Evolutionary conservation across 2,329 filamentous ascomycete genomes (phyloP).

Genomic region (Arthrobotrys conoides): DNA sequence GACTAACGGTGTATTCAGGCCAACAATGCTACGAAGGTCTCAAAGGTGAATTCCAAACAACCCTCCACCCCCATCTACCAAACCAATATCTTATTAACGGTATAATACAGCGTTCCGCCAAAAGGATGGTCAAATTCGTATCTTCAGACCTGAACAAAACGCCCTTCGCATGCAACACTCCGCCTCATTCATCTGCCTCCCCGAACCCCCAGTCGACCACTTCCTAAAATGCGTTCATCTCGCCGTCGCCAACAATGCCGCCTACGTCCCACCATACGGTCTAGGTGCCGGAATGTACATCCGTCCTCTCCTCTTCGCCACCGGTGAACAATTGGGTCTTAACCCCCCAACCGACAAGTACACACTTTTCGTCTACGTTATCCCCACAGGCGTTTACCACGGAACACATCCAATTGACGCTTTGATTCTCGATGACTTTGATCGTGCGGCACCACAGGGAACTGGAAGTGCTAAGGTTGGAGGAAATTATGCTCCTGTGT

Average conservation of each 20-base stretch:
- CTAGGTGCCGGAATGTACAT: conserved; percentile 95
- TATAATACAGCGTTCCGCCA: conserved; percentile 79
- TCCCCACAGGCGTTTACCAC: conserved; percentile 95
- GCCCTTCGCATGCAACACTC: conserved; percentile 87
- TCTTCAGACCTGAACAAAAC: conserved; percentile 91
- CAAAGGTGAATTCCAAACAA: conserved; percentile 72
- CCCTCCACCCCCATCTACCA: neutral
- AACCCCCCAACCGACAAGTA: conserved; percentile 87
- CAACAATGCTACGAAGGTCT: conserved; percentile 99
- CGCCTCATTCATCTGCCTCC: conserved; percentile 85
- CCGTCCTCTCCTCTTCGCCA: conserved; percentile 88
- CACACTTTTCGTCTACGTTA: conserved; percentile 83
- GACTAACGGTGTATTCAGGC: conserved; percentile 66
- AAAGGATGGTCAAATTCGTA: conserved; percentile 79
- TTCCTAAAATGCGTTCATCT: conserved; percentile 84
- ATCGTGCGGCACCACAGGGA: conserved; percentile 90
- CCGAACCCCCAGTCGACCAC: conserved; percentile 80
- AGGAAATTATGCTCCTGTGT: conserved; percentile 93
- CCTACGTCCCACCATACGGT: conserved; percentile 88
- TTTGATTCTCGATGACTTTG: conserved; percentile 91
- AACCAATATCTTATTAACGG: neutral
- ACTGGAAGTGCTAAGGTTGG: conserved; percentile 94
- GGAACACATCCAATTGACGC: conserved; percentile 88
- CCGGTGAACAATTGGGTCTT: conserved; percentile 86
- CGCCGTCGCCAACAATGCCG: conserved; percentile 89